phyloP scores from a whole-genome alignment of 495 filamentous ascomycete species.

The Pyronema domesticum region DNA sequence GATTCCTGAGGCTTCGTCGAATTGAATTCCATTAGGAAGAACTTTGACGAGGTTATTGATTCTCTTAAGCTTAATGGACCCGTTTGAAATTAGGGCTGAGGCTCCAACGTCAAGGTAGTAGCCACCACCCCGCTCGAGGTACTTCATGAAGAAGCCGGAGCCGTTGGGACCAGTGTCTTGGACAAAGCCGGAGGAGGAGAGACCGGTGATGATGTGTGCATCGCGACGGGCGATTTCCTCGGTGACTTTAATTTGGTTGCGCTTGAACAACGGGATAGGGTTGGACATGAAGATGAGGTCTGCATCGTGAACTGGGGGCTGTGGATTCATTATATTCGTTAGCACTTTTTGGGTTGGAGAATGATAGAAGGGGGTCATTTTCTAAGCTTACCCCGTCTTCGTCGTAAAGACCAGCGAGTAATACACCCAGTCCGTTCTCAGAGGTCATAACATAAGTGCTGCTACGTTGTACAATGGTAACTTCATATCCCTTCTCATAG shows the following conservation, averaged over 20 bases:
- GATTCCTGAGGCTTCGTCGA: slow-evolving; percentile 43
- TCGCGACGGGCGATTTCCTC: slow-evolving; percentile 34
- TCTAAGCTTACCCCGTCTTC: slow-evolving; percentile 31
- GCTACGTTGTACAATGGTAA: slow-evolving; percentile 69
- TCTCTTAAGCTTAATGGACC: slow-evolving; percentile 61
- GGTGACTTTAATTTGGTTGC: slow-evolving; percentile 35
- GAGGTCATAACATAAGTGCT: slow-evolving; percentile 52
- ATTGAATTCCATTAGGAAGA: slow-evolving; percentile 39
- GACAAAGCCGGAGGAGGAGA: slow-evolving; percentile 49
- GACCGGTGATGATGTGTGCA: slow-evolving; percentile 37
- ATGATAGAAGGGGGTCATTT: neutral
- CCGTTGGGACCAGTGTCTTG: slow-evolving; percentile 49
- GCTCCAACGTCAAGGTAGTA: slow-evolving; percentile 76
- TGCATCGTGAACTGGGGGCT: slow-evolving; percentile 40
- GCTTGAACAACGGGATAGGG: slow-evolving; percentile 42
- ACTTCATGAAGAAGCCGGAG: slow-evolving; percentile 53
- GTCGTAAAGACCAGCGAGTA: slow-evolving; percentile 42
- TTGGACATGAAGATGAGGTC: slow-evolving; percentile 41
- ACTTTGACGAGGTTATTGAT: slow-evolving; percentile 47
- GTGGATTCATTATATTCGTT: neutral
- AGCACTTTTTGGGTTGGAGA: neutral
- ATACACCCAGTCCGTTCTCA: slow-evolving; percentile 34
- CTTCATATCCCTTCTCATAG: slow-evolving; percentile 62
- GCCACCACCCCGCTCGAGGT: slow-evolving; percentile 49
- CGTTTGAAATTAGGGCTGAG: slow-evolving; percentile 52